Base-by-base conservation (phyloP, 2,329 filamentous ascomycete species). In the Huntiella savannae region DNA sequence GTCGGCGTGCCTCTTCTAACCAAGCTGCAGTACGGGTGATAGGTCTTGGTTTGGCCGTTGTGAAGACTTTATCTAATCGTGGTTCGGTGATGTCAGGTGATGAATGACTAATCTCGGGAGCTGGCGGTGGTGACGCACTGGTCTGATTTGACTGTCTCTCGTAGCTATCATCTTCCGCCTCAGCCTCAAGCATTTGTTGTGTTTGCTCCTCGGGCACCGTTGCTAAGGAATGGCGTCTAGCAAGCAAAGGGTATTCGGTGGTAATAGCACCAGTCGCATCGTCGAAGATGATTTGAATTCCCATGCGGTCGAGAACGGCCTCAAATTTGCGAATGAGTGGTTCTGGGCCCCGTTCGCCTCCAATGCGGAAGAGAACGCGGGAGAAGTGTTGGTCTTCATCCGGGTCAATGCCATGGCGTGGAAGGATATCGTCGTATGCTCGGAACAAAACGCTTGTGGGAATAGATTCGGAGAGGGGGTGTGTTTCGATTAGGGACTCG, bases 391-490 rank as follows among this genome's bases (percentile, higher is more conserved):
- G 76, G 55, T 87, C 82, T 53, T 80, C 69, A 54, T 82, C 77
- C n/a, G 75, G 70, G 49, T 83, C 71, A 52, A 84, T 65, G 46
- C 76, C 79, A 63, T 82, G 67, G 52, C 75, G 67, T 4, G 73
- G 73, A n/a, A 93, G 71, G 37, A 87, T 69, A 47, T 74, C 68
- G 56, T 91, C 80, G 58, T 92, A 92, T 28, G 84, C 83, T 45
- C 71, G 70, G 61, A 92, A 92, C 13, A 94, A 70, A 7, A 84
- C 83, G 56, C 77, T 77, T 49, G 80, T 84, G 3, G 82, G 78
- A 16, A 81, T 67, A 47, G 73, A 70, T 54, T 80, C 73, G 42
- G 70, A 69, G 48, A 77, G 71, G 1, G 74, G 66, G 2, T 74
- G 63, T 8, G 61, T 61, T 40, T 71, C 64, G 45, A 75, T 67